Base-by-base conservation (phyloP, 2,329 filamentous ascomycete species). In the Botrytis fabae region DNA sequence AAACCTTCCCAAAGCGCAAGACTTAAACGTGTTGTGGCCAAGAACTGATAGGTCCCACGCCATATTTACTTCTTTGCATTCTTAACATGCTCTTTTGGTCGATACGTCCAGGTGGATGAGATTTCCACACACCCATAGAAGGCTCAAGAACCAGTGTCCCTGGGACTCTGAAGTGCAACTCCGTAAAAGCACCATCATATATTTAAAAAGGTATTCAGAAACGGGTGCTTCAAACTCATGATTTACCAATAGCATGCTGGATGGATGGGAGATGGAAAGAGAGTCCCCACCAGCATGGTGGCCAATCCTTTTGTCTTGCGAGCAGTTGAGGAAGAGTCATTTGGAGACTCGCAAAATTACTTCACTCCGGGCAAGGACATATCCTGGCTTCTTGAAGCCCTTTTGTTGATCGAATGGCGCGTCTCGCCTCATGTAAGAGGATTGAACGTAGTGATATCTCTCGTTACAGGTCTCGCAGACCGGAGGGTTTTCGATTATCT, bases 1-100 rank as follows among this genome's bases (percentile, higher is more conserved):
- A 16, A 28, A 20, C 22, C 25, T 1, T 25, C 32, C 32, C 22
- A 25, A 35, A 35, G 38, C n/a, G 12, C 32, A 35, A 42, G 38
- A 18, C 28, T 42, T 42, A 48, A 35, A 48, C 16, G 18, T 7
- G 14, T 63, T 60, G 20, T 74, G 61, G 64, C 77, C 75, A 54
- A 76, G 76, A 0, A 76, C 38, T 6, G 77, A 78, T 16, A 62
- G 75, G 4, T 28, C n/a, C 48, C 70, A 59, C 25, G 71, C 71
- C 4, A 71, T 74, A 7, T 72, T 69, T 32, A 76, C 74, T 9
- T 72, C 69, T 48, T 66, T 14, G 74, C 44, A 78, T 40, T n/a
- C 60, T 70, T 28, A 63, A 51, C 48, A n/a, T 75, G 35, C 59
- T 75, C 9, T 71, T 75, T 51, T 51, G 6, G 25, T 51, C 14